Evolutionary conservation across 2,329 filamentous ascomycete genomes (phyloP), one percentile per base, ranked within the genome.

Genomic region (Cladosporium sp.): DNA sequence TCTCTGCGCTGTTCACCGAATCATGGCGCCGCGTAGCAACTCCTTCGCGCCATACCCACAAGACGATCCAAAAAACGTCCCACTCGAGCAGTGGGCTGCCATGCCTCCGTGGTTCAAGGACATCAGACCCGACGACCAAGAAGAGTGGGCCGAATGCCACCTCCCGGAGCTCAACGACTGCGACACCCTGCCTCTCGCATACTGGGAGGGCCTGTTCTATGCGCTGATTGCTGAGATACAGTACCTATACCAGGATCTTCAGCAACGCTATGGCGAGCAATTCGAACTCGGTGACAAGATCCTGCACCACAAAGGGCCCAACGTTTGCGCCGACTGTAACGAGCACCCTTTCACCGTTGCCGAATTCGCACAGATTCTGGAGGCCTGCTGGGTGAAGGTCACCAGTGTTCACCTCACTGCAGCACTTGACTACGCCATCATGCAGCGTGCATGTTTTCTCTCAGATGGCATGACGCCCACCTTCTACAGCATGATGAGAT

Each of bases 121-220:
- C 19, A 28, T 38, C 8, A 36, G 19, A n/a, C 56, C 39, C 8
- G 36, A 37, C 19, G 25, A 28, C 6, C 36, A 42, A 1, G 42
- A 39, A 9, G 34, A 36, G 11, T 1, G 15, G 6, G 12, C 9
- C n/a, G 47, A 51, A 9, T 40, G 45, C 38, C 20, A 59, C 15
- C 56, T 59, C 22, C 51, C 59, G 17, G 11, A 28, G 1, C 30
- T 62, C 14, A 11, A 42, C n/a, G 25, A 49, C 11, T 17, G 12
- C 3, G 28, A 47, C n/a, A 42, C 39, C 37, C 49, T 63, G 1
- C 59, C 63, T 7, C 51, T 63, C 12, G 34, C 52, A 4, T 20
- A 52, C 15, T 65, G 63, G 63, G 63, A 67, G 11, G 52, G 55
- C 11, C 34, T 67, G 0, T 69, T 64, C 47, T 65, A 66, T 40